These are phyloP conservation scores for Teratosphaeria zuluensis DNA, from an alignment of 2,329 filamentous ascomycete species.

Conservation along the genomic window DNA sequence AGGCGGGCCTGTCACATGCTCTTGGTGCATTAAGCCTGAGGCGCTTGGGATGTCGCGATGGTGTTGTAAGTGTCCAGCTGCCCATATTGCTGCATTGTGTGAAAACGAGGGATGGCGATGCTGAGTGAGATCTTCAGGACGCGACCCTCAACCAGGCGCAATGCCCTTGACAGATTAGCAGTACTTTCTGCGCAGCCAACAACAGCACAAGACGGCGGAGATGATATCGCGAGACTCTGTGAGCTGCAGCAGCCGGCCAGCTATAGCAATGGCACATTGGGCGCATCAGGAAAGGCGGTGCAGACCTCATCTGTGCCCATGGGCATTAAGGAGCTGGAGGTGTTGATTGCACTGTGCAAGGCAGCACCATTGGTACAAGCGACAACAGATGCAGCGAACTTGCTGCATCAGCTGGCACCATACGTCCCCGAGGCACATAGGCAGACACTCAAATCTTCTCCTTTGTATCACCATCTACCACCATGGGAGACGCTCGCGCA, in stretches of 20 bases:
- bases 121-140: slow-evolving; percentile 14
- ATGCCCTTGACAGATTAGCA: slow-evolving; percentile 43
- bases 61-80: not conserved
- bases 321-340: slow-evolving; percentile 77
- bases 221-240: slow-evolving; percentile 34
- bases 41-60: not conserved
- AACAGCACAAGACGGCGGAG: slow-evolving; percentile 12
- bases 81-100: not conserved
- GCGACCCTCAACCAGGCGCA: slow-evolving; percentile 30
- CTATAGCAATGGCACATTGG: slow-evolving; percentile 12
- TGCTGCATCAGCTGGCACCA: slow-evolving; percentile 68
- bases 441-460: slow-evolving; percentile 69
- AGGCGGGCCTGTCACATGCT: not conserved
- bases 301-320: slow-evolving; percentile 27
- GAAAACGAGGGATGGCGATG: slow-evolving; percentile 3
- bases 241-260: slow-evolving; percentile 16
- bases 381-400: slow-evolving; percentile 61
- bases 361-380: slow-evolving; percentile 68
- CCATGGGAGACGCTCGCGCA: slow-evolving; percentile 78
- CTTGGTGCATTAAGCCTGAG: not conserved
- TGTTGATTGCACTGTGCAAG: slow-evolving; percentile 82
- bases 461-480: slow-evolving; percentile 71
- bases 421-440: slow-evolving; percentile 79
- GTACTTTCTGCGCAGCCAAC: slow-evolving; percentile 34
- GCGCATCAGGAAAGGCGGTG: not conserved